Percentiles rank a stretch among this genome's conserved stretches.
These are phyloP conservation scores for Lenwebbia sp. DNA, from an alignment of 345 rosid species.

Conservation along the genomic window DNA sequence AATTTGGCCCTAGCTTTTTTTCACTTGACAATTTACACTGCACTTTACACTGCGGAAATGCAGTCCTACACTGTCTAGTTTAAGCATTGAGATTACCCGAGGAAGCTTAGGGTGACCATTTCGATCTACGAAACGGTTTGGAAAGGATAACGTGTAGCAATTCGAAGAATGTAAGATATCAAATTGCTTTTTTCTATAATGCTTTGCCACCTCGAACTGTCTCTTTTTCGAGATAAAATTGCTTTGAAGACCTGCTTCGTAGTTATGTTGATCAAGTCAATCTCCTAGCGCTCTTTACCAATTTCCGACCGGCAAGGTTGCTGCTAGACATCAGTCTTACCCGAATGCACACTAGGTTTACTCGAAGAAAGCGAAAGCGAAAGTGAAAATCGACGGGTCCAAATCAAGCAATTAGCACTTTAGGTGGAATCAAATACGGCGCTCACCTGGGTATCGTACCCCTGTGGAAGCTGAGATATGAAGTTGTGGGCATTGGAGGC, in stretches of 20 bases:
- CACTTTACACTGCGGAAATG: not conserved
- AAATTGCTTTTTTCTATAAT: not conserved
- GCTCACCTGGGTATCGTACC: slow-evolving; percentile 61
- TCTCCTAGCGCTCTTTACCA: not conserved
- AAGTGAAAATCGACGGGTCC: not conserved
- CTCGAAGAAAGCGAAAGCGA: not conserved
- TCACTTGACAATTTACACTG: not conserved
- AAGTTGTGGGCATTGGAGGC: slow-evolving; percentile 72
- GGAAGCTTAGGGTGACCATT: not conserved
- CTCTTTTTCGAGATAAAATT: not conserved
- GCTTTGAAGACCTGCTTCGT: not conserved
- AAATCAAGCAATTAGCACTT: not conserved
- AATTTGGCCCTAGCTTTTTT: not conserved
- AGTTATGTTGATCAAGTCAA: not conserved
- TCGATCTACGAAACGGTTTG: not conserved
- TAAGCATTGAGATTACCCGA: not conserved
- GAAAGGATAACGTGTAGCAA: not conserved
- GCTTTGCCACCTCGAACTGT: not conserved
- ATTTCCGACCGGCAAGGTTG: not conserved
- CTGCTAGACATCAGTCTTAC: not conserved
- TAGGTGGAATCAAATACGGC: not conserved
- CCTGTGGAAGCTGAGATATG: slow-evolving; percentile 48
- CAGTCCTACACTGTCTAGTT: not conserved
- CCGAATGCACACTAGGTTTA: not conserved
- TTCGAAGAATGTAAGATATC: not conserved